Base-by-base conservation (phyloP, 352 stramenopile species). In the Phytophthora hybrid region DNA sequence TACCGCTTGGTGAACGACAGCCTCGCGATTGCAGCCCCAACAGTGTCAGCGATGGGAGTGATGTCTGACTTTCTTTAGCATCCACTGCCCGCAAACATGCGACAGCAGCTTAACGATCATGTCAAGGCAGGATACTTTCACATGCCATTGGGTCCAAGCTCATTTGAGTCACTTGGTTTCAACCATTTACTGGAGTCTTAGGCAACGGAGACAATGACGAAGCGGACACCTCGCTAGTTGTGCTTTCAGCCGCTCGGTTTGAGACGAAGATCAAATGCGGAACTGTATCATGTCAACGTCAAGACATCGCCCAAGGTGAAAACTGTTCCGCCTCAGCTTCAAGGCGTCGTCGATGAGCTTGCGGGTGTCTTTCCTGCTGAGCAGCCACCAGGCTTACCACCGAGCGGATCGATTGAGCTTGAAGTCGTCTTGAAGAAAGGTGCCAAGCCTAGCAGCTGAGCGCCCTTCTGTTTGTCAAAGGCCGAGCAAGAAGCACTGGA, bases 371-470 rank as follows among this genome's bases (percentile, higher is more conserved):
- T 52, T 21, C 44, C 44, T 23, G 44, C 16, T 10, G 44, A 52
- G 44, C 7, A 21, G 44, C 44, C 44, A 51, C 44, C 44, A 21
- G 44, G 14, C 13, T 52, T 52, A 19, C 44, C 44, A 52, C 44
- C 14, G 2, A 26, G 16, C 16, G 0, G 7, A n/a, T 52, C 44
- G 7, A 52, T 52, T 14, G 44, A 52, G 9, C 44, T 26, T 14
- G 44, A 52, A 18, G 44, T 52, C 10, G 44, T 52, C 44, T 52
- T 52, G 44, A 52, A 52, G n/a, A 1, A 10, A 52, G 44, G 44
- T 52, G 44, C 44, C 9, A 52, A n/a, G n/a, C 53, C 53, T 14
- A 46, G 26, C 53, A 59, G 46, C 26, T 18, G 54, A 29, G 54
- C 59, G 41, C 41, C 41, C 10, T 19, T 49, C 14, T 14, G 41